Evolutionary conservation across 495 filamentous ascomycete species (phyloP).

Genomic region (Chlorociboria aeruginascens): DNA sequence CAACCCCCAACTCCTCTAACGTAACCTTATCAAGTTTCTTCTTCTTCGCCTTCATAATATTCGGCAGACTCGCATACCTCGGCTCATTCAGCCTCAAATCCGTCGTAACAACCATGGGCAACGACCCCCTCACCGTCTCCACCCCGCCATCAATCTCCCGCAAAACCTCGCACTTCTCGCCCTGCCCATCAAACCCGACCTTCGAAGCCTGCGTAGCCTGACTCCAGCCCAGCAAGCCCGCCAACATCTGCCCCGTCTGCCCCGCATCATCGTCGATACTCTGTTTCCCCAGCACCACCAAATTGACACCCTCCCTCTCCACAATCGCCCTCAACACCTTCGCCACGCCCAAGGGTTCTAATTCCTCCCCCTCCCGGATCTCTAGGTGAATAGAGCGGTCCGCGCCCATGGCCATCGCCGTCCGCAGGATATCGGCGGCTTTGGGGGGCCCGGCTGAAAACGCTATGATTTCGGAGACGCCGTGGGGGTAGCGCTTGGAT

Average conservation of each 20-base stretch:
- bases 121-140: constrained; percentile 71
- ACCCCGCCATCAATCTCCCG: constrained; percentile 92
- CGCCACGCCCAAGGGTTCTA: constrained; percentile 86
- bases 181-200: constrained; percentile 55
- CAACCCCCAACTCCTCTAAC: constrained; percentile 66
- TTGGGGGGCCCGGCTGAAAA: constrained; percentile 82
- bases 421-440: constrained; percentile 74
- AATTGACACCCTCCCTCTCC: constrained; percentile 69
- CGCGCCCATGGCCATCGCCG: constrained; percentile 97
- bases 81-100: constrained; percentile 94
- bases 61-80: constrained; percentile 85
- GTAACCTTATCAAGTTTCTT: constrained; percentile 91
- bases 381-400: constrained; percentile 84
- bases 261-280: constrained; percentile 91
- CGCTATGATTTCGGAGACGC: constrained; percentile 80
- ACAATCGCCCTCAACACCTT: constrained; percentile 76
- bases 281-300: constrained; percentile 94
- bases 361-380: constrained; percentile 43
- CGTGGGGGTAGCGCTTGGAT: constrained; percentile 43
- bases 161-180: constrained; percentile 53
- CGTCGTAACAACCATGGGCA: constrained; percentile 89
- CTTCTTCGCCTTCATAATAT: constrained; percentile 99
- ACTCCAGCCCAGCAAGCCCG: constrained; percentile 80
- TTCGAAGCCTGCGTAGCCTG: constrained; percentile 88
- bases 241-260: constrained; percentile 98